Evolutionary conservation across 1,284 basidiomycete genomes (phyloP), one percentile per base, ranked within the genome.

Genomic region (Vanrija humicola): DNA sequence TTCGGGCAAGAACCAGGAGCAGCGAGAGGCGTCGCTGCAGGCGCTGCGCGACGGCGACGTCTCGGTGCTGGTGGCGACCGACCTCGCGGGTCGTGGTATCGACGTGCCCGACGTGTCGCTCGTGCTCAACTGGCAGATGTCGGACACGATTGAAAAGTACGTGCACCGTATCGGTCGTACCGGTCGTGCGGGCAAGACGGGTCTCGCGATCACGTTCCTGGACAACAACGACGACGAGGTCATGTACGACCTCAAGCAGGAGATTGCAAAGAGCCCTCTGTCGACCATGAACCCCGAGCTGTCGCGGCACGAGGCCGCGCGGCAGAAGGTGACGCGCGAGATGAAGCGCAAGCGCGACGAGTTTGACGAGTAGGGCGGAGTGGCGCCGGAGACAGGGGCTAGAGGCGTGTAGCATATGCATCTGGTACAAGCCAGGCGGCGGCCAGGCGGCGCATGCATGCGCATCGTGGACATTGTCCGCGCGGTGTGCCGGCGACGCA

Each of bases 111-210:
- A 98, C 74, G 71, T 98, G 58, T 89, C 87, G 54, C 80, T 97
- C 52, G 95, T 98, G 62, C 86, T 98, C 81, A 98, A 98, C 77
- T 98, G 86, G 81, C 90, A 95, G 77, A 98, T 98, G 92, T 84
- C 92, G 10, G 87, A 85, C 67, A 89, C 88, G 26, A 98, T 99
- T 74, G 95, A 98, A 73, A 90, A 88, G 49, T 98, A 98, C 72
- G 52, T 67, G 19, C 95, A 98, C 78, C 87, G 96, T 74, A 97
- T 98, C 67, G 95, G 94, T 77, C 89, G 95, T 72, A 99, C 95
- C 46, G 95, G 95, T 69, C 88, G 95, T 79, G 95, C 96, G 15
- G 95, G 95, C 47, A 98, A 98, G 78, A 82, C 85, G 69, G 95
- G 95, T 54, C 83, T 84, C 0, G 85, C 96, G 12, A 91, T 98